These are phyloP conservation scores for Diaporthe nobilis DNA, from an alignment of 2,329 filamentous ascomycete genomes.

Conservation along the genomic window DNA sequence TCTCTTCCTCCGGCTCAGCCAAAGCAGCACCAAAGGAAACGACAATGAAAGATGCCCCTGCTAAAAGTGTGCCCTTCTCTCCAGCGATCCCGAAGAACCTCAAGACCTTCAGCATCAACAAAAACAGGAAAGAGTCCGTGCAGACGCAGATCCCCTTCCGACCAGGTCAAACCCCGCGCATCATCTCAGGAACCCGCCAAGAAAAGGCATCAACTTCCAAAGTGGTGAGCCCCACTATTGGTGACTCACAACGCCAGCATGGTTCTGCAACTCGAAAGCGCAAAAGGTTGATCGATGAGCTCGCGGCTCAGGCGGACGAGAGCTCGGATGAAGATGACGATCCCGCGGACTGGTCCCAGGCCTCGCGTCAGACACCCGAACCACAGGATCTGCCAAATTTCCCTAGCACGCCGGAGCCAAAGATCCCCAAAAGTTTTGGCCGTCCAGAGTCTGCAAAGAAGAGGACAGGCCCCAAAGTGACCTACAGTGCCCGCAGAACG, in stretches of 20 bases:
- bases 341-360: constrained; percentile 13
- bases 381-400: constrained; percentile 34
- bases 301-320: constrained; percentile 57
- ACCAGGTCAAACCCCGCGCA: constrained; percentile 31
- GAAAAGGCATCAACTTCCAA: constrained; percentile 37
- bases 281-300: constrained; percentile 58
- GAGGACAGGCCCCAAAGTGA: constrained; percentile 55
- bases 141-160: constrained; percentile 43
- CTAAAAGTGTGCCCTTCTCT: constrained; percentile 27
- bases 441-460: constrained; percentile 46
- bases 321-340: constrained; percentile 50
- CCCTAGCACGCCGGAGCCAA: constrained; percentile 41
- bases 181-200: constrained; percentile 34
- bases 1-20: constrained; percentile 29
- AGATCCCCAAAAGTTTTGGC: constrained; percentile 44
- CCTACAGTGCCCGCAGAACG: constrained; percentile 56
- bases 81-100: constrained; percentile 35
- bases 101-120: constrained; percentile 36
- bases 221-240: constrained; percentile 31
- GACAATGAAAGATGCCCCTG: constrained; percentile 21
- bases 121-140: constrained; percentile 33
- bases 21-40: constrained; percentile 29
- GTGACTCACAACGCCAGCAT: constrained; percentile 34
- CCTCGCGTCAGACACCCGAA: constrained; percentile 41
- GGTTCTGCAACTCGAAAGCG: constrained; percentile 36